Conservation (phyloP, 2,329 filamentous ascomycete genomes). For the Coniosporium tulheliwenetii region DNA sequence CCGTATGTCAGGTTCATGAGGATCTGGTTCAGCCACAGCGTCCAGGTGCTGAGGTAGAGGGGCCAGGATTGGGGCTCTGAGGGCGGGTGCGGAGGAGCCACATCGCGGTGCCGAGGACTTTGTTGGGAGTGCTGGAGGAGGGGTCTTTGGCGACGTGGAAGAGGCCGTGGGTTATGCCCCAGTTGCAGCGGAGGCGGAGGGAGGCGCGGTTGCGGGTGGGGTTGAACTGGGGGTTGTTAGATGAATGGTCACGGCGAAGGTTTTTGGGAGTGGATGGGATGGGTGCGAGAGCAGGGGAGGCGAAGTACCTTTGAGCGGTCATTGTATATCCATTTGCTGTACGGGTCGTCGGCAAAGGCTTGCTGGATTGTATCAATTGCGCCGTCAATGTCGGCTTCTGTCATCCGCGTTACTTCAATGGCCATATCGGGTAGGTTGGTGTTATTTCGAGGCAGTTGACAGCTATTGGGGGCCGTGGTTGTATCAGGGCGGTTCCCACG, state of each 20-base stretch:
- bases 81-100: slow-evolving; percentile 46
- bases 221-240: slow-evolving; percentile 34
- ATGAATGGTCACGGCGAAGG: no score
- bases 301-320: slow-evolving; percentile 37
- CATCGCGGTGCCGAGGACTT: slow-evolving; percentile 55
- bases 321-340: slow-evolving; percentile 48
- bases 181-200: slow-evolving; percentile 48
- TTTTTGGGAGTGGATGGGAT: slow-evolving; percentile 16
- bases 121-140: slow-evolving; percentile 19
- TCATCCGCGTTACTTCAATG: slow-evolving; percentile 41
- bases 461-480: no score
- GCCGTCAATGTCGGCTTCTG: slow-evolving; percentile 43
- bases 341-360: slow-evolving; percentile 52
- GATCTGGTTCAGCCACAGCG: slow-evolving; percentile 50
- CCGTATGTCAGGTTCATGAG: slow-evolving; percentile 54
- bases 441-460: no score
- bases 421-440: slow-evolving; percentile 12
- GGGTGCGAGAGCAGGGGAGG: slow-evolving; percentile 3
- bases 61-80: slow-evolving; percentile 39
- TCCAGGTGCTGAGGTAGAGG: slow-evolving; percentile 47
- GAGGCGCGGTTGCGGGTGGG: slow-evolving; percentile 45
- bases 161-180: slow-evolving; percentile 54
- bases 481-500: no score
- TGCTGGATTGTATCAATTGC: slow-evolving; percentile 50
- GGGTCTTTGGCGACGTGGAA: slow-evolving; percentile 55